Evolutionary conservation across 805 yeast genomes (phyloP).

Genomic region (Lachancea mirantina): DNA sequence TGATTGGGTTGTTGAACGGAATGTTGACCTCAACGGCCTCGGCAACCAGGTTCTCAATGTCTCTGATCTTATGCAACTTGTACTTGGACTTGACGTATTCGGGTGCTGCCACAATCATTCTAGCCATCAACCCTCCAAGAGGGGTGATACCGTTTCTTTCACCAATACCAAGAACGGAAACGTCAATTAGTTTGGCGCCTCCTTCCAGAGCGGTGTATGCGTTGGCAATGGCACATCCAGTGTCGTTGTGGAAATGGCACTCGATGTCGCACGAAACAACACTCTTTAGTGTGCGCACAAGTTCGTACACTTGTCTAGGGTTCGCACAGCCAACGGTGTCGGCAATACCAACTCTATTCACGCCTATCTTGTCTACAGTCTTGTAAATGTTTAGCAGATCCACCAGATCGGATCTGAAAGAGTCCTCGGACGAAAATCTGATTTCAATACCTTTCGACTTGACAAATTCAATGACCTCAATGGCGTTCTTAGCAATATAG

Average conservation of each 20-base stretch:
- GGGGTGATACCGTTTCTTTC: constrained; percentile 99
- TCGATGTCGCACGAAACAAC: constrained; percentile 96
- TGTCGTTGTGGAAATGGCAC: constrained; percentile 98
- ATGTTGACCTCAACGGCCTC: constrained; percentile 95
- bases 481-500: constrained; percentile 90
- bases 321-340: constrained; percentile 99
- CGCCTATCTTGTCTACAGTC: constrained; percentile 96
- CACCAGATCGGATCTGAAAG: constrained; percentile 93
- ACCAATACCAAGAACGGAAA: constrained; percentile 94
- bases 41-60: constrained; percentile 90
- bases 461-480: constrained; percentile 95
- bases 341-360: constrained; percentile 97
- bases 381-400: constrained; percentile 91
- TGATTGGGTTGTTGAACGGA: constrained; percentile 97
- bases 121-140: constrained; percentile 95
- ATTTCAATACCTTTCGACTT: constrained; percentile 95
- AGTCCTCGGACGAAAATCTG: constrained; percentile 94
- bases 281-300: constrained; percentile 85
- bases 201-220: constrained; percentile 98
- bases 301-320: constrained; percentile 97
- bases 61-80: constrained; percentile 92
- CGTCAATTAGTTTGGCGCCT: constrained; percentile 93
- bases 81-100: constrained; percentile 92
- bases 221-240: constrained; percentile 98
- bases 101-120: constrained; percentile 98